Evolutionary conservation across 1,284 basidiomycete genomes (phyloP), one percentile per base, ranked within the genome.

Genomic region (Testicularia cyperi): DNA sequence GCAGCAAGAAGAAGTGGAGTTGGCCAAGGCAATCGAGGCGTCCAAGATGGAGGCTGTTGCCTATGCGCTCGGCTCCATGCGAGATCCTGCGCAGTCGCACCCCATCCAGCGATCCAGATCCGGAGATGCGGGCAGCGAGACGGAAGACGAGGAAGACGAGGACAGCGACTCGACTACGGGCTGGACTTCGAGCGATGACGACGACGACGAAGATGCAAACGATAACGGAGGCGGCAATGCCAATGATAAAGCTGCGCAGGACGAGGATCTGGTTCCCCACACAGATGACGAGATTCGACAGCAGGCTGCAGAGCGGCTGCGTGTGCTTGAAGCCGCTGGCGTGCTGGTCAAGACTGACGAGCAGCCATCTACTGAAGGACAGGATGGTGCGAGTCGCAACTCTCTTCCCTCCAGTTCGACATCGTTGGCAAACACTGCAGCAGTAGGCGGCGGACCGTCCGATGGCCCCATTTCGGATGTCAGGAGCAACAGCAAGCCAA

Each of bases 241-340:
- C 0, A 30, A 8, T 18, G 40, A 24, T 7, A 20, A 30, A 14
- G 19, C 29, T 0, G 38, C 28, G 28, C 46, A 20, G 8, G 61
- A 65, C 4, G 66, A 68, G 19, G 33, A 46, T 25, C 31, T 44
- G 19, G 30, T 32, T 26, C 45, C 58, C 18, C 47, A 52, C 12
- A 81, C 82, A 30, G 81, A 61, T 4, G 79, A 77, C 31, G 80
- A 77, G 34, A 85, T 87, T 45, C 81, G 82, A 14, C 83, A 84
- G 22, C 83, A 88, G 31, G 89, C 86, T 48, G 80, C 82, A 15
- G 90, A 92, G 74, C 81, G 90, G 22, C 83, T 85, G 62, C 82
- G 86, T 19, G 88, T 94, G 8, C 80, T 96, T 13, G 85, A 90
- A 71, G 88, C 89, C 0, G 90, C 90, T 0, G 92, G 92, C 1